phyloP scores from a whole-genome alignment of 1,284 basidiomycete species.

The Phlebopus sp. region DNA sequence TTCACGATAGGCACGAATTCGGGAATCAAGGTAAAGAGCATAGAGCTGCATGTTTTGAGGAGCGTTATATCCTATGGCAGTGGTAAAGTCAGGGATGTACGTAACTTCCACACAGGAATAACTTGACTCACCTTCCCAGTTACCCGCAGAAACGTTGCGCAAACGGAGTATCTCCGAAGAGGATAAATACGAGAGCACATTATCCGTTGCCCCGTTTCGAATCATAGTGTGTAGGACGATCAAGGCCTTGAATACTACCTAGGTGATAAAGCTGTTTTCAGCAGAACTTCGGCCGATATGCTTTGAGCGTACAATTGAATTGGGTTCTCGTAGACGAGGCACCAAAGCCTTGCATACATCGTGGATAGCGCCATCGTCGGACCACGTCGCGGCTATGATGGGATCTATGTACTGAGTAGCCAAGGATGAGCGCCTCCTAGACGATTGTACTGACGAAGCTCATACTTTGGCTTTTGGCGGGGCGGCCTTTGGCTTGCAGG shows the following conservation, averaged over 20 bases:
- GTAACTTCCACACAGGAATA: background rate
- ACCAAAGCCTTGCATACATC: slow-evolving; percentile 90
- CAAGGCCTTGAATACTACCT: slow-evolving; percentile 96
- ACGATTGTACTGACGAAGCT: background rate
- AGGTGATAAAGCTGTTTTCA: background rate
- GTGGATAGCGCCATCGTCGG: slow-evolving; percentile 86
- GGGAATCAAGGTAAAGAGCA: slow-evolving; percentile 84
- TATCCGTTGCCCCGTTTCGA: slow-evolving; percentile 89
- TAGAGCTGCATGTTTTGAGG: slow-evolving; percentile 88
- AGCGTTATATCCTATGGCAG: slow-evolving; percentile 67
- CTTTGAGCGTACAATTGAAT: slow-evolving; percentile 68
- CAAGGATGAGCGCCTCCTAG: background rate
- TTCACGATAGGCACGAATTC: slow-evolving; percentile 88
- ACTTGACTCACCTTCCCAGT: slow-evolving; percentile 71
- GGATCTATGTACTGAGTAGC: slow-evolving; percentile 73
- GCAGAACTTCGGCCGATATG: background rate
- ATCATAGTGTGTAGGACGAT: slow-evolving; percentile 96
- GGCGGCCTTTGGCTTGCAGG: slow-evolving; percentile 92
- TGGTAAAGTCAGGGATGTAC: slow-evolving; percentile 1
- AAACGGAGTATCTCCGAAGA: slow-evolving; percentile 77
- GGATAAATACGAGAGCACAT: slow-evolving; percentile 81
- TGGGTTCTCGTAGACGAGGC: slow-evolving; percentile 84
- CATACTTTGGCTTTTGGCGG: slow-evolving; percentile 89
- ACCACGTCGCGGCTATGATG: slow-evolving; percentile 93
- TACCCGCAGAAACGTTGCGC: slow-evolving; percentile 71